Conservation (phyloP, 169 alveolate genomes). For the Plasmodium falciparum region DNA sequence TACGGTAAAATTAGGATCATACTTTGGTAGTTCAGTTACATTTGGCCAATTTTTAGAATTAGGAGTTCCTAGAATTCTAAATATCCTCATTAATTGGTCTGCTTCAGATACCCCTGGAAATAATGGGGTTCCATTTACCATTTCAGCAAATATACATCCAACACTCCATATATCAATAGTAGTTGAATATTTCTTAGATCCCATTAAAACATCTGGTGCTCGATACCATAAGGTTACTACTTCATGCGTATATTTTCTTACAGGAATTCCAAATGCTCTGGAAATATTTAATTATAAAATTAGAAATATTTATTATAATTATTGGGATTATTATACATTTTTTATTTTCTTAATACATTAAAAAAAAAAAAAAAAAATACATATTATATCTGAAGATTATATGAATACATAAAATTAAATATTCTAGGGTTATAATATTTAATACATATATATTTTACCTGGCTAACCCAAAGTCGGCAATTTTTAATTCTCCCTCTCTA, state of each 20-base stretch:
- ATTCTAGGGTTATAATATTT: background rate
- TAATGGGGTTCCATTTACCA: slow-evolving; percentile 98
- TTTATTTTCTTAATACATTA: too few relatives aligned
- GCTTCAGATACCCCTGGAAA: slow-evolving; percentile 98
- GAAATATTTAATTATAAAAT: slow-evolving; percentile 77
- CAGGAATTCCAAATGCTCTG: slow-evolving; percentile 98
- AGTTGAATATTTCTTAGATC: slow-evolving; percentile 97
- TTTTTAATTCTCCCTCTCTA: slow-evolving; percentile 93
- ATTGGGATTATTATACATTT: slow-evolving; percentile 22
- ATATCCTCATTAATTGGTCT: slow-evolving; percentile 97
- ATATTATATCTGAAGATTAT: too few relatives aligned
- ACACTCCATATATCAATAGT: slow-evolving; percentile 99
- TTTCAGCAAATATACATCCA: slow-evolving; percentile 98
- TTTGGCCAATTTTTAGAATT: slow-evolving; percentile 94
- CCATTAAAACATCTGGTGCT: slow-evolving; percentile 99
- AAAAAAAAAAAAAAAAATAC: too few relatives aligned
- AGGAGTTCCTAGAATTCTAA: slow-evolving; percentile 97
- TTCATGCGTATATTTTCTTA: slow-evolving; percentile 98
- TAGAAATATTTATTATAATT: slow-evolving; percentile 20
- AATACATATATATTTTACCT: slow-evolving; percentile 61
- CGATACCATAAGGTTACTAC: slow-evolving; percentile 99
- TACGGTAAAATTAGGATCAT: slow-evolving; percentile 88
- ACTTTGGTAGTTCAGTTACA: slow-evolving; percentile 93
- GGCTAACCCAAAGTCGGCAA: slow-evolving; percentile 99
- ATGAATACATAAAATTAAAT: too few relatives aligned